Conservation (phyloP, 768 basidiomycete genomes). For the Boletus huronensis region DNA sequence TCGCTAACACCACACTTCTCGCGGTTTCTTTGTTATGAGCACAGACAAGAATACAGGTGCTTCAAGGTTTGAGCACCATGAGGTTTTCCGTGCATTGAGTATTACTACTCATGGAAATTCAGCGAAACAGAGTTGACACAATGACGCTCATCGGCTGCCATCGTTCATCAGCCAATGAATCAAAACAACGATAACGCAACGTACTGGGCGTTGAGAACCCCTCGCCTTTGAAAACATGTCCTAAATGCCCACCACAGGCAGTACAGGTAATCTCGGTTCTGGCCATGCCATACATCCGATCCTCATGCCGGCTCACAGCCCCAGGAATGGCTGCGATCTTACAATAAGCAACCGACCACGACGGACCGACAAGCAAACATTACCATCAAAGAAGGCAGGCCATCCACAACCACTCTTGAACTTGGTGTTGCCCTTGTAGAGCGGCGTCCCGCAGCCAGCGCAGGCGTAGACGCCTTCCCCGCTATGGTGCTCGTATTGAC, state of each 20-base stretch:
- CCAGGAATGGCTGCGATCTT: conserved; percentile 76
- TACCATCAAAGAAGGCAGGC: conserved; percentile 97
- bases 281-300: conserved; percentile 58
- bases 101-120: conserved; percentile 54
- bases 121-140: conserved; percentile 90
- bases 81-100: neutral
- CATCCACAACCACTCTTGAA: conserved; percentile 93
- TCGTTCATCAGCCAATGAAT: neutral
- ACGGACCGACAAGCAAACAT: conserved; percentile 7
- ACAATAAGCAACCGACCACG: neutral
- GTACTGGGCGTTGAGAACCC: conserved; percentile 74
- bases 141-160: conserved; percentile 74
- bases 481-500: conserved; percentile 71
- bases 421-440: conserved; percentile 88
- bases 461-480: conserved; percentile 72
- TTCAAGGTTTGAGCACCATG: neutral
- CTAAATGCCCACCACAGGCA: conserved; percentile 90
- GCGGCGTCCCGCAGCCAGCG: conserved; percentile 73
- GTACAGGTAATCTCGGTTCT: conserved; percentile 88
- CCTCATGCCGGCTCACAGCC: conserved; percentile 77
- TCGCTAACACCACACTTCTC: no score
- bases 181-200: conserved; percentile 22
- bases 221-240: conserved; percentile 95
- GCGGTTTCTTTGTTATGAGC: neutral
- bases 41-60: neutral